Conservation (phyloP, 78 protist genomes). For the Acrasis kona region DNA sequence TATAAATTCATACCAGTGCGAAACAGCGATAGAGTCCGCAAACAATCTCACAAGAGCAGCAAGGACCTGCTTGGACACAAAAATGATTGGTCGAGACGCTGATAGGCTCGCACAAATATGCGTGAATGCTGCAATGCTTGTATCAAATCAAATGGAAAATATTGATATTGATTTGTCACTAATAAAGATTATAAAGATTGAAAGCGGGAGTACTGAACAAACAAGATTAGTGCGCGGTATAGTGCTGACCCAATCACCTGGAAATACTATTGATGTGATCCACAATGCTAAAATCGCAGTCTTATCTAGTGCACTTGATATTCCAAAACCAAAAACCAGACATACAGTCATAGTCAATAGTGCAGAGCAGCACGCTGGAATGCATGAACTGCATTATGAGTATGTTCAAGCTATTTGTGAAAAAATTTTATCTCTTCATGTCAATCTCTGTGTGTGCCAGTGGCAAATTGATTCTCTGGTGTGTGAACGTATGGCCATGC, state of each 20-base stretch:
- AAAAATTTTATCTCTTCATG: background rate
- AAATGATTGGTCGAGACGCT: background rate
- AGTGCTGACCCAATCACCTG: no score
- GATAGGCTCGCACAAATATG: background rate
- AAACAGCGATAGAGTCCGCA: background rate
- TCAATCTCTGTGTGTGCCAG: background rate
- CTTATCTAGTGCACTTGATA: background rate
- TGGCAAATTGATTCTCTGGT: background rate
- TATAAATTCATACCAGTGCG: background rate
- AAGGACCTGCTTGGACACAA: background rate
- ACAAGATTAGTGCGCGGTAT: background rate
- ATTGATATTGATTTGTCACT: background rate
- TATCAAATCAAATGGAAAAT: background rate
- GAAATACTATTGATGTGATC: background rate
- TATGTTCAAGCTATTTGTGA: background rate
- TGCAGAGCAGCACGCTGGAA: background rate
- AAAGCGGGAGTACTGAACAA: background rate
- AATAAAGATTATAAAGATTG: background rate
- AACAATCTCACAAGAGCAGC: background rate
- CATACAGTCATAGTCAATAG: background rate
- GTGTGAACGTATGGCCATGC: background rate
- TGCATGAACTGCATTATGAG: background rate
- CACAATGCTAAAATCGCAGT: background rate
- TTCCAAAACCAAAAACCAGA: background rate
- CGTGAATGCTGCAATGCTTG: background rate